phyloP scores from a whole-genome alignment of 2,329 filamentous ascomycete species.

The Coniochaeta sp. region DNA sequence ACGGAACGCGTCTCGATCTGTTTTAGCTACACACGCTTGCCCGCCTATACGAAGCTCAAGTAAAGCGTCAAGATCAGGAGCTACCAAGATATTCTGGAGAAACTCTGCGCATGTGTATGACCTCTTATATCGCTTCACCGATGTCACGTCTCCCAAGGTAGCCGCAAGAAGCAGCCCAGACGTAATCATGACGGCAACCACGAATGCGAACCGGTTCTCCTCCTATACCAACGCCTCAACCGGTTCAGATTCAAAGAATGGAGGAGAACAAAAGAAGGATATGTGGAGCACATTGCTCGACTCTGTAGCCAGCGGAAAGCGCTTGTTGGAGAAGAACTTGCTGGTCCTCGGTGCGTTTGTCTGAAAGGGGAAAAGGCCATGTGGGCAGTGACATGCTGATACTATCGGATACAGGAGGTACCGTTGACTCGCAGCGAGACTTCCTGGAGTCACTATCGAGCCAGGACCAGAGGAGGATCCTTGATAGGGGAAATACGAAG shows the following conservation, averaged over 20 bases:
- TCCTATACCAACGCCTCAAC: slow-evolving; percentile 49
- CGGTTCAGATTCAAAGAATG: slow-evolving; percentile 49
- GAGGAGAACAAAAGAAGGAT: slow-evolving; percentile 68
- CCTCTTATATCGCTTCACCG: background rate
- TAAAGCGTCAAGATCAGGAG: background rate
- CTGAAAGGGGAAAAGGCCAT: background rate
- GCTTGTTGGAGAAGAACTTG: slow-evolving; percentile 85
- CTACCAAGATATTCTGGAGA: background rate
- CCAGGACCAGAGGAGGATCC: slow-evolving; percentile 43
- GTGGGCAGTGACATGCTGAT: slow-evolving; percentile 17
- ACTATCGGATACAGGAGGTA: slow-evolving; percentile 52
- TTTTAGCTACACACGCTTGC: background rate
- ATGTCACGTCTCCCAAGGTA: background rate
- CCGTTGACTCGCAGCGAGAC: slow-evolving; percentile 74
- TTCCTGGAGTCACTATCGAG: slow-evolving; percentile 63
- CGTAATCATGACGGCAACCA: slow-evolving; percentile 7
- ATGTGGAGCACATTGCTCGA: slow-evolving; percentile 94
- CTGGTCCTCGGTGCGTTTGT: slow-evolving; percentile 64
- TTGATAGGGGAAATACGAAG: slow-evolving; percentile 48
- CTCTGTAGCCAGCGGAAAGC: slow-evolving; percentile 81
- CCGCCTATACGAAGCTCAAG: background rate
- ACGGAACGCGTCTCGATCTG: background rate
- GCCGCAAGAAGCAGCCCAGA: background rate
- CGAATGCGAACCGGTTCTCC: slow-evolving; percentile 47
- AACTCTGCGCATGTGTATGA: background rate